Evolutionary conservation across 768 basidiomycete species (phyloP), one percentile per base, ranked within the genome.

Genomic region (Amylocystis lapponica): DNA sequence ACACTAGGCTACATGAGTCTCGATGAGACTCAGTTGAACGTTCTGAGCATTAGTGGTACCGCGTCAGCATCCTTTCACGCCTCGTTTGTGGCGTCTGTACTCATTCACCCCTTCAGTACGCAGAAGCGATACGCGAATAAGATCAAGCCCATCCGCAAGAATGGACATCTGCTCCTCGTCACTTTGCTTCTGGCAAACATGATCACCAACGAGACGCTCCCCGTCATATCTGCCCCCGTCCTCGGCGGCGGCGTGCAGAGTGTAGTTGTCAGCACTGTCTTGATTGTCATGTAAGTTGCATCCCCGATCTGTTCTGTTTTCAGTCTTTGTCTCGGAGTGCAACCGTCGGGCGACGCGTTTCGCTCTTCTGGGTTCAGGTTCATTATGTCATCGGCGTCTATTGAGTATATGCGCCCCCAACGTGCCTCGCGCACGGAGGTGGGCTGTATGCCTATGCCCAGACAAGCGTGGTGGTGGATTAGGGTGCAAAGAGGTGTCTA

Each of bases 1-100:
- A 94, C 92, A 45, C 69, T 94, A 35, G 91, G 91, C 26, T 93
- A 90, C 63, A 92, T 94, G 86, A 86, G 83, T 53, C 74, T 94
- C 61, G 91, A 95, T 64, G 86, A 86, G 63, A 93, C 91, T 30
- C 90, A 93, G 71, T 76, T 95, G 32, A 83, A 85, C 57, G 92
- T 95, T 3, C 66, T 95, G 17, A 81, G 83, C 50, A 82, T 90
- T 47, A 85, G 85, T 43, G 92, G 92, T 13, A 87, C 86, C 19
- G 74, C 83, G 86, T 89, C 53, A 46, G 86, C 67, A 3, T 26
- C 60, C 16, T 16, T 36, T 36, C 34, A 5, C 39, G n/a, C n/a
- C 27, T 34, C 38, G 13, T 29, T 10, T 33, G 39, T 39, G 39
- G 13, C 42, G 17, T 41, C 10, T 9, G 11, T 11, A 14, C 3